A percentile compares a stretch with the other conserved stretches of the same genome.
These are phyloP conservation scores for Neurospora sp. DNA, from an alignment of 495 filamentous ascomycete genomes.

Conservation along the genomic window DNA sequence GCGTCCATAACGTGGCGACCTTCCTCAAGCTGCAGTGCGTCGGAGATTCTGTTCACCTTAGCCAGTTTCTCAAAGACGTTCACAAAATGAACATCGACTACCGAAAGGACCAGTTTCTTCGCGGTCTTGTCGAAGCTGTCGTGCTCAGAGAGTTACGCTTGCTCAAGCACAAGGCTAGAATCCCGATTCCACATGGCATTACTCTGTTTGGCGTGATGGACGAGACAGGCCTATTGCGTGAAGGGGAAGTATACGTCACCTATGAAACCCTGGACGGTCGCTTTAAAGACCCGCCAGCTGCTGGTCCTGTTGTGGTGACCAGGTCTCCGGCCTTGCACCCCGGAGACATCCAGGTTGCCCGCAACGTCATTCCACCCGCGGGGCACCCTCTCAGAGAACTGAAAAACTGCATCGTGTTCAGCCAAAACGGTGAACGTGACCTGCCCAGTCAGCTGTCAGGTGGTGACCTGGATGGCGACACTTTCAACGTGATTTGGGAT, in stretches of 20 bases:
- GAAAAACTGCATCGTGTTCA: constrained; percentile 71
- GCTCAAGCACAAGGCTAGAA: constrained; percentile 67
- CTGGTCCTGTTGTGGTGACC: constrained; percentile 43
- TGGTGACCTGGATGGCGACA: constrained; percentile 75
- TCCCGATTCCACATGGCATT: constrained; percentile 54
- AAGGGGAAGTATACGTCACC: constrained; percentile 56
- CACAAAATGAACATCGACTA: constrained; percentile 48
- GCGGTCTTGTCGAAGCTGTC: constrained; percentile 50
- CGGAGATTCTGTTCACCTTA: constrained; percentile 42
- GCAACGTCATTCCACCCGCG: constrained; percentile 39
- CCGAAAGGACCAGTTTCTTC: constrained; percentile 53
- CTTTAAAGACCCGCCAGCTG: constrained; percentile 11
- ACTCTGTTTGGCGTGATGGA: constrained; percentile 77
- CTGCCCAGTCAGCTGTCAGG: constrained; percentile 67
- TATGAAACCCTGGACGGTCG: constrained; percentile 25
- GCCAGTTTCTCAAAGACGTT: constrained; percentile 47
- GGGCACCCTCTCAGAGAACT: constrained; percentile 50
- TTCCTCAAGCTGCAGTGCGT: constrained; percentile 51
- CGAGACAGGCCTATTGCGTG: constrained; percentile 52
- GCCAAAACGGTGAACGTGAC: constrained; percentile 55
- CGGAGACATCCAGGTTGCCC: constrained; percentile 63
- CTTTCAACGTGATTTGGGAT: constrained; percentile 69
- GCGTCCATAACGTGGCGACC: constrained; percentile 44
- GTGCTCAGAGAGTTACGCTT: constrained; percentile 55
- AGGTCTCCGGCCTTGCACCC: constrained; percentile 68